These are phyloP conservation scores for Parachaetomium inaequale DNA, from an alignment of 495 filamentous ascomycete genomes.

Conservation along the genomic window DNA sequence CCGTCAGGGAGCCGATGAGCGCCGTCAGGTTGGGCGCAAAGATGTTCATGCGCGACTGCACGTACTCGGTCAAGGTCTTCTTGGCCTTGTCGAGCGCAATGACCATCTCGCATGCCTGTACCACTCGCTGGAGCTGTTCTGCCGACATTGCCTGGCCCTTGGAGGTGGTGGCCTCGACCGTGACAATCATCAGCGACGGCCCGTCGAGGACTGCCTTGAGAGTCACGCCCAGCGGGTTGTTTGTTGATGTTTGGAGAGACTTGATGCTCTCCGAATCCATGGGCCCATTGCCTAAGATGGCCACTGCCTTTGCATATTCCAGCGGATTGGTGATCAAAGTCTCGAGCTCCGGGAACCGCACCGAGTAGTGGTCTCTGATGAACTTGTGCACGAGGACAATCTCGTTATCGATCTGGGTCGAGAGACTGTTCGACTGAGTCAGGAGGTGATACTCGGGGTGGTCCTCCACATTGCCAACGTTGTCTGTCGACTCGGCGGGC, in stretches of 20 bases:
- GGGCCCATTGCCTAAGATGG: constrained; percentile 88
- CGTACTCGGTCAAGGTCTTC: constrained; percentile 82
- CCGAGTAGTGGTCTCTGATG: constrained; percentile 90
- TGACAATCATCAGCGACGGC: constrained; percentile 89
- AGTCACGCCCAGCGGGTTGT: constrained; percentile 71
- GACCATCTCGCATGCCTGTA: constrained; percentile 81
- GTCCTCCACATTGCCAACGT: constrained; percentile 72
- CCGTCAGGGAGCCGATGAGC: constrained; percentile 89
- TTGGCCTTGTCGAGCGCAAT: constrained; percentile 84
- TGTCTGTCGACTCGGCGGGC: constrained; percentile 58
- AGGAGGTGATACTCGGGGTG: constrained; percentile 83
- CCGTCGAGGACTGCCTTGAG: constrained; percentile 80
- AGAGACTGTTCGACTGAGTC: constrained; percentile 77
- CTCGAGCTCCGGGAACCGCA: constrained; percentile 93
- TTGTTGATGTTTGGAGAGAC: constrained; percentile 60
- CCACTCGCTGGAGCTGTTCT: constrained; percentile 68
- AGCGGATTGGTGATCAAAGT: constrained; percentile 86
- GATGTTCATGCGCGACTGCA: constrained; percentile 94
- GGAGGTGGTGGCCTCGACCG: constrained; percentile 89
- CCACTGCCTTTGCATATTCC: constrained; percentile 93
- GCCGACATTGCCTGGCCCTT: constrained; percentile 72
- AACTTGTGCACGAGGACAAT: constrained; percentile 92
- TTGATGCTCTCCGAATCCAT: constrained; percentile 83
- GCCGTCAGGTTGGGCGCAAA: constrained; percentile 95
- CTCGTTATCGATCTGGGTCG: constrained; percentile 86